Evolutionary conservation across 805 yeast species (phyloP).

Genomic region (Jamesozyma hellenica): DNA sequence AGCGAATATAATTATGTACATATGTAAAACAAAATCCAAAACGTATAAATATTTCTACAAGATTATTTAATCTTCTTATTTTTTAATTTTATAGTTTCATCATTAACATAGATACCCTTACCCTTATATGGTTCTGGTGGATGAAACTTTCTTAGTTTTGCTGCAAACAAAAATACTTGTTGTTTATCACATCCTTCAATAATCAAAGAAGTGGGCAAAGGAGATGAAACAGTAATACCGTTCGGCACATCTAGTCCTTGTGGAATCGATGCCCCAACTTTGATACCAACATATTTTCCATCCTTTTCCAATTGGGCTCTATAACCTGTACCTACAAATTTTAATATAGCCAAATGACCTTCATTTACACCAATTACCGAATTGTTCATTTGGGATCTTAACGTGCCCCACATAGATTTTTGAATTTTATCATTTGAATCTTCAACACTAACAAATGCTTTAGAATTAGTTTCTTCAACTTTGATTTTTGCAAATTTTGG

Average conservation of each 20-base stretch:
- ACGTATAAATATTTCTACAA: not conserved
- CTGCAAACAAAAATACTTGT: conserved; percentile 80
- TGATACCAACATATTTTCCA: conserved; percentile 54
- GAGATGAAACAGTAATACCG: conserved; percentile 63
- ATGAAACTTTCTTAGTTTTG: conserved; percentile 70
- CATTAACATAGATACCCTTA: conserved; percentile 88
- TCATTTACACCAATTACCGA: conserved; percentile 81
- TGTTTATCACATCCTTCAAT: conserved; percentile 85
- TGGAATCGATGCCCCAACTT: conserved; percentile 79
- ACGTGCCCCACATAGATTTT: conserved; percentile 91
- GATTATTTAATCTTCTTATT: conserved; percentile 79
- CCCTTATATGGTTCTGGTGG: conserved; percentile 99
- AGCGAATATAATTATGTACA: not conserved
- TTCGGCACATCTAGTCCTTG: conserved; percentile 71
- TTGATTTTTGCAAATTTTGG: conserved; percentile 54
- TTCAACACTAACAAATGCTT: conserved; percentile 45
- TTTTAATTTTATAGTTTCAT: conserved; percentile 83
- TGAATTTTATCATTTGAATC: conserved; percentile 54
- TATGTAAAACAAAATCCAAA: not conserved
- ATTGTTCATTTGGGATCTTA: conserved; percentile 68
- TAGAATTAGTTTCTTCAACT: conserved; percentile 27
- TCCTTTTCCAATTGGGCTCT: conserved; percentile 68
- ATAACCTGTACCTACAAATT: conserved; percentile 94
- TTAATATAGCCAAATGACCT: conserved; percentile 80
- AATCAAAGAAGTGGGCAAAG: conserved; percentile 76